These are phyloP conservation scores for Boletus sensibilis DNA, from an alignment of 768 basidiomycete species.

Conservation along the genomic window DNA sequence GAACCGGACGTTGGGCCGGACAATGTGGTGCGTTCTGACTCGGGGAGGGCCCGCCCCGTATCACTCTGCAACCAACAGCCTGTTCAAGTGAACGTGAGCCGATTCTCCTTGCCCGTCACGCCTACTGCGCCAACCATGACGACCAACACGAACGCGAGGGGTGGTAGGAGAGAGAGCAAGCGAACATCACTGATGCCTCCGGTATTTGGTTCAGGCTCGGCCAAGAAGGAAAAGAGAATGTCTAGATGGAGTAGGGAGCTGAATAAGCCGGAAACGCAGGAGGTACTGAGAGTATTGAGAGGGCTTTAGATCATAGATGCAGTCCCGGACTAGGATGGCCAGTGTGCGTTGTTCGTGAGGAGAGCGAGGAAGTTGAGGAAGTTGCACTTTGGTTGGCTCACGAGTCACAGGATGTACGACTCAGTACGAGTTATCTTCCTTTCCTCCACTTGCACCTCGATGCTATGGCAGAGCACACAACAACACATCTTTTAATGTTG, in stretches of 20 bases:
- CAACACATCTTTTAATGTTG: background rate
- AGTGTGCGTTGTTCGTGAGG: background rate
- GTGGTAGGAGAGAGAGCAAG: background rate
- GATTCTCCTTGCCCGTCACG: slow-evolving; percentile 21
- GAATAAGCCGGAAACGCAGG: slow-evolving; percentile 23
- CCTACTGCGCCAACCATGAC: background rate
- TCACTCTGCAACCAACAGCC: slow-evolving; percentile 17
- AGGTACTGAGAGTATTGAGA: slow-evolving; percentile 16
- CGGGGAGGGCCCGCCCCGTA: background rate
- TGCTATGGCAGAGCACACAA: background rate
- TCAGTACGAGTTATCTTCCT: background rate
- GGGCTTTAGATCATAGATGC: background rate
- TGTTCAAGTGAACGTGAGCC: slow-evolving; percentile 2
- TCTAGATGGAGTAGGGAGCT: slow-evolving; percentile 20
- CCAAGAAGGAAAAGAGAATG: slow-evolving; percentile 16
- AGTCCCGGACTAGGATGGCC: background rate
- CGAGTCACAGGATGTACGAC: too few species aligned
- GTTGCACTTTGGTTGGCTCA: background rate
- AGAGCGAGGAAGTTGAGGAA: background rate
- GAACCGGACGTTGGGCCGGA: background rate
- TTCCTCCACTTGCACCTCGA: background rate
- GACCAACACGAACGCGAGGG: background rate
- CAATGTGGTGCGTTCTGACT: background rate
- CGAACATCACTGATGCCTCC: background rate
- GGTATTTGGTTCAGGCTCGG: background rate